Conservation (phyloP, 306 rosid species). For the Lablab purpureus region DNA sequence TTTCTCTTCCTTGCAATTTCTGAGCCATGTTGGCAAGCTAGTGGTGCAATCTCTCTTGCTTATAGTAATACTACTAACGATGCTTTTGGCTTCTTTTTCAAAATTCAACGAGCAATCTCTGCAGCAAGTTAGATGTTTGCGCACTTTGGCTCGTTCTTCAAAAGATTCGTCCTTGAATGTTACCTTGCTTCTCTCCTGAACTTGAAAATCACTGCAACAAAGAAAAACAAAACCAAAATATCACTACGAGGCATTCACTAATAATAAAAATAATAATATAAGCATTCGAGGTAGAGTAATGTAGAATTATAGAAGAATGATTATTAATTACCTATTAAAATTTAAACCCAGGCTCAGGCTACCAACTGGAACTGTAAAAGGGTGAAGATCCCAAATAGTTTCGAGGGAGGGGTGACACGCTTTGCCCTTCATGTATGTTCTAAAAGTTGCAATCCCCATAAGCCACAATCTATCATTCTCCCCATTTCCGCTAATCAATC, state of each 20-base stretch:
- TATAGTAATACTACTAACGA: background rate
- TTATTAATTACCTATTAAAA: conserved; percentile 58
- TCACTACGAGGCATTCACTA: background rate
- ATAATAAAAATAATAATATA: background rate
- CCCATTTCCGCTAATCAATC: conserved; percentile 47
- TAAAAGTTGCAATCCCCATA: conserved; percentile 68
- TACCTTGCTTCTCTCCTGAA: conserved; percentile 48
- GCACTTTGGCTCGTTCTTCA: conserved; percentile 26
- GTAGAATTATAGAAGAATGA: background rate
- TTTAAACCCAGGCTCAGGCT: conserved; percentile 70
- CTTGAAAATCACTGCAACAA: conserved; percentile 49
- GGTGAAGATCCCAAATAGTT: conserved; percentile 73
- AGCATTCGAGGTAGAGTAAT: background rate
- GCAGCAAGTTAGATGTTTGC: conserved; percentile 52
- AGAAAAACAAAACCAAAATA: background rate
- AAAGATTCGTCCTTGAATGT: conserved; percentile 43
- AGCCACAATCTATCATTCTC: conserved; percentile 61
- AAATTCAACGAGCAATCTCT: conserved; percentile 46
- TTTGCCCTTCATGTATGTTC: conserved; percentile 64
- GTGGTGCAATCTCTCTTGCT: conserved; percentile 40
- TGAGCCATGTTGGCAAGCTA: conserved; percentile 67
- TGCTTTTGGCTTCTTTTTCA: conserved; percentile 54
- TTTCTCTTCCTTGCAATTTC: conserved; percentile 56
- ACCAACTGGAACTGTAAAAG: conserved; percentile 67
- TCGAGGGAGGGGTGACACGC: conserved; percentile 67